A percentile compares a stretch with the other conserved stretches of the same genome.
Conservation (phyloP, 2,329 filamentous ascomycete genomes). For the Talaromyces sp. region DNA sequence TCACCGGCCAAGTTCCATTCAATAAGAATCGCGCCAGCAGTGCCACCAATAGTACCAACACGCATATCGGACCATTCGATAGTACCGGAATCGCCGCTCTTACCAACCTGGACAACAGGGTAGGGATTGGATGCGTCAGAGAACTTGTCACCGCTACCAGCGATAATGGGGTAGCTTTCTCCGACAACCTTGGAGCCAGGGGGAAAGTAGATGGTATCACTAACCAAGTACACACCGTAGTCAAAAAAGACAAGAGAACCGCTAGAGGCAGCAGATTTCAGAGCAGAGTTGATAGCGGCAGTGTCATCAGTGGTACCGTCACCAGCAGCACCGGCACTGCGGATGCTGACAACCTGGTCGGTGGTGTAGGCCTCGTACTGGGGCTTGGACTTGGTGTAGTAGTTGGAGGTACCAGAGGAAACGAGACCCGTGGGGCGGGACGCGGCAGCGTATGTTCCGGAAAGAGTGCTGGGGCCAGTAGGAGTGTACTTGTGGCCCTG, state of each 20-base stretch:
- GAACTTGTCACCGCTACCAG: constrained; percentile 58
- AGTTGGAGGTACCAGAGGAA: constrained; percentile 39
- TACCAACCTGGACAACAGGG: constrained; percentile 67
- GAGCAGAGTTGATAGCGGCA: constrained; percentile 78
- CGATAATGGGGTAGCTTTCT: constrained; percentile 56
- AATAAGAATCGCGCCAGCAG: constrained; percentile 67
- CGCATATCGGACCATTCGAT: constrained; percentile 73
- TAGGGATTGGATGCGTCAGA: constrained; percentile 58
- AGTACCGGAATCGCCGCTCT: constrained; percentile 60
- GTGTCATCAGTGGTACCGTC: constrained; percentile 78
- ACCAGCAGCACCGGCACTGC: constrained; percentile 47
- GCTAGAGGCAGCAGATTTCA: constrained; percentile 51
- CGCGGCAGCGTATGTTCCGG: constrained; percentile 47
- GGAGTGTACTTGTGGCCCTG: constrained; percentile 48
- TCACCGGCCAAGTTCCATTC: constrained; percentile 68
- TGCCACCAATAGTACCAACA: constrained; percentile 65
- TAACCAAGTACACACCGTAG: constrained; percentile 54
- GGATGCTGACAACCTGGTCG: constrained; percentile 46
- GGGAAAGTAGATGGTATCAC: constrained; percentile 49
- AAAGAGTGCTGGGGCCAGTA: constrained; percentile 44
- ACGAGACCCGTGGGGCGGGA: constrained; percentile 47
- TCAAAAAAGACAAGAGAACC: constrained; percentile 58
- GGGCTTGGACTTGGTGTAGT: constrained; percentile 53
- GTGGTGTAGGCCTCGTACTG: constrained; percentile 49
- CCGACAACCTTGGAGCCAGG: constrained; percentile 55